phyloP scores from a whole-genome alignment of 768 basidiomycete genomes.

The Mycena crocata region DNA sequence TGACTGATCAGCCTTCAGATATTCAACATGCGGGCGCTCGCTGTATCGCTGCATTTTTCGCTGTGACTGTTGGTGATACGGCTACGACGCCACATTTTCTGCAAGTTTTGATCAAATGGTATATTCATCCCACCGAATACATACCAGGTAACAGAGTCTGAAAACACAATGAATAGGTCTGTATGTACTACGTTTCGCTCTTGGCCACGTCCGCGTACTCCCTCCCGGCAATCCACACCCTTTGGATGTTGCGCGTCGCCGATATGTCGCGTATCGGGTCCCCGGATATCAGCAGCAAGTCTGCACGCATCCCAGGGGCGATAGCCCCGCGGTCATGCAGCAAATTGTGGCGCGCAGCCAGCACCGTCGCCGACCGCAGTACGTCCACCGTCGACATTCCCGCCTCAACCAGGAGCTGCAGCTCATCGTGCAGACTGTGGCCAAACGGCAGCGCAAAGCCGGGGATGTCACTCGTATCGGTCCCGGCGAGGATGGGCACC shows the following conservation, averaged over 20 bases:
- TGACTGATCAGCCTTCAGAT: too few relatives aligned
- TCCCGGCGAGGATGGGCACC: conserved; percentile 19
- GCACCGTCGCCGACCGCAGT: conserved; percentile 20
- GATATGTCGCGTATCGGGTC: conserved; percentile 25
- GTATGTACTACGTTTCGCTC: too few relatives aligned
- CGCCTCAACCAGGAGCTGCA: conserved; percentile 23
- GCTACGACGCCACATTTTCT: too few relatives aligned
- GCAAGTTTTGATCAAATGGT: too few relatives aligned
- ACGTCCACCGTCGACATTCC: conserved; percentile 22
- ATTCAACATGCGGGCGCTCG: too few relatives aligned
- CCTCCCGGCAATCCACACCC: conserved; percentile 22
- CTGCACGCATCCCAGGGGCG: conserved; percentile 23
- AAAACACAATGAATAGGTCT: too few relatives aligned
- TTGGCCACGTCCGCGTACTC: conserved; percentile 18
- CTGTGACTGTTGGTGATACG: too few relatives aligned
- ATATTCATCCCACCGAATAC: too few relatives aligned
- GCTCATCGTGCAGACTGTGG: conserved; percentile 4
- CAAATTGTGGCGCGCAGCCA: conserved; percentile 4
- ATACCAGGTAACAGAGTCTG: too few relatives aligned
- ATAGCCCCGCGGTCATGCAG: not conserved
- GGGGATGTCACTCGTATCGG: not conserved
- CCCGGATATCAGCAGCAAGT: conserved; percentile 20
- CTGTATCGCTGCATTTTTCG: too few relatives aligned
- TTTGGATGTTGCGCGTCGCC: conserved; percentile 24
- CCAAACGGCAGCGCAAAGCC: conserved; percentile 14